Percentiles rank a stretch among this genome's conserved stretches.
These are phyloP conservation scores for Chondrus crispus DNA, from an alignment of 23 red algal species.

Conservation along the genomic window DNA sequence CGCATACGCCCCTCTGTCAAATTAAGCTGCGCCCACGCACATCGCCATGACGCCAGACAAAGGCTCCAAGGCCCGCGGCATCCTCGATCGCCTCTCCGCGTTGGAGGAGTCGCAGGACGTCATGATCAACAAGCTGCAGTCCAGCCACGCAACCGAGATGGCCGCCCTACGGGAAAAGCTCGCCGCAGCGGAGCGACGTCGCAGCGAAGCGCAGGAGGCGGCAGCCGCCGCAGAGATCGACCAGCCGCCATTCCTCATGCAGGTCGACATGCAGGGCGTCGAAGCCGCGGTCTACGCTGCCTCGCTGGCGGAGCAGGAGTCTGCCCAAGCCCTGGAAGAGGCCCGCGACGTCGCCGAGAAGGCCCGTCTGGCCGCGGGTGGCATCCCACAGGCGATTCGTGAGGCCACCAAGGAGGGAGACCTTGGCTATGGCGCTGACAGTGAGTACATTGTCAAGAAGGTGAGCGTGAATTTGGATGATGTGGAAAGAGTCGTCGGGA, in stretches of 20 bases:
- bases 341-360: conserved; percentile 51
- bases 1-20: too few species aligned
- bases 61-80: conserved; percentile 32
- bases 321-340: conserved; percentile 41
- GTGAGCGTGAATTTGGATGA: conserved; percentile 68
- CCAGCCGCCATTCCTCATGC: conserved; percentile 48
- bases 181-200: conserved; percentile 1
- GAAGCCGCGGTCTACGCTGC: conserved; percentile 66
- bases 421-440: conserved; percentile 25
- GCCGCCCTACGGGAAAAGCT: conserved; percentile 31
- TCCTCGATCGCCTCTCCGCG: conserved; percentile 51
- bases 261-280: conserved; percentile 59
- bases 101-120: conserved; percentile 44
- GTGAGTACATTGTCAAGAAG: conserved; percentile 69
- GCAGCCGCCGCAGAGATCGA: background rate
- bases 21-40: too few species aligned
- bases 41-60: background rate
- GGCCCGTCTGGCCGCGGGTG: conserved; percentile 26
- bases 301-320: conserved; percentile 47
- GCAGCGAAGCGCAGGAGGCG: background rate
- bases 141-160: conserved; percentile 22
- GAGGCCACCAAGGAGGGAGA: conserved; percentile 50
- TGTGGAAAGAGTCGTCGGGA: conserved; percentile 45
- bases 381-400: conserved; percentile 29
- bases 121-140: conserved; percentile 24